A percentile compares a stretch with the other conserved stretches of the same genome.
Evolutionary conservation across 352 stramenopile species (phyloP).

Genomic region (Pythium phragmitis): DNA sequence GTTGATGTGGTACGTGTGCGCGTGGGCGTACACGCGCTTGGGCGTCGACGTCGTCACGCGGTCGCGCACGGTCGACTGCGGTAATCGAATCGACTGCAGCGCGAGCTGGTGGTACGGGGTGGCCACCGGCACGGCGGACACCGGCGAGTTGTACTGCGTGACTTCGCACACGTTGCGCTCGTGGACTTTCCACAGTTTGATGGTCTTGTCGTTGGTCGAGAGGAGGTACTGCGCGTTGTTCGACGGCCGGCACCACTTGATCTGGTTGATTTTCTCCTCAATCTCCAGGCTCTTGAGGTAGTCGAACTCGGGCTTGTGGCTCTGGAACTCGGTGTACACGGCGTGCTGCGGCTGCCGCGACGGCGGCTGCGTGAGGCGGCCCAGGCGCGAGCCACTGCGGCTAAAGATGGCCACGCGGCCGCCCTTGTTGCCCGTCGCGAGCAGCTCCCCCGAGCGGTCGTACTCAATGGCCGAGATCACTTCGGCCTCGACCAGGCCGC

Average conservation of each 20-base stretch:
- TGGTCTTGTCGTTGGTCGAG: slow-evolving; percentile 97
- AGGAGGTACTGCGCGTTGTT: slow-evolving; percentile 93
- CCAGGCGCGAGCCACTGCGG: slow-evolving; percentile 32
- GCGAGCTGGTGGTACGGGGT: slow-evolving; percentile 14
- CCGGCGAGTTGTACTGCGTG: slow-evolving; percentile 65
- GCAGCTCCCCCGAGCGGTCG: slow-evolving; percentile 87
- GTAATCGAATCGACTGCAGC: slow-evolving; percentile 47
- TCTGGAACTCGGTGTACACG: slow-evolving; percentile 94
- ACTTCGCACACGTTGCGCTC: slow-evolving; percentile 76
- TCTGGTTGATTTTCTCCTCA: slow-evolving; percentile 98
- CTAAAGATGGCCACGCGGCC: slow-evolving; percentile 91
- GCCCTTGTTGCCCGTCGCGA: slow-evolving; percentile 94
- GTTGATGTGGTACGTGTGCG: slow-evolving; percentile 98
- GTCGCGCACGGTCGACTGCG: slow-evolving; percentile 48
- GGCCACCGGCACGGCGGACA: neutral
- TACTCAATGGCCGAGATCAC: slow-evolving; percentile 96
- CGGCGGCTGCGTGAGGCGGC: slow-evolving; percentile 11
- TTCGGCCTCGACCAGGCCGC: slow-evolving; percentile 86
- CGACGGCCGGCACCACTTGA: slow-evolving; percentile 91
- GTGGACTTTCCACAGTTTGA: slow-evolving; percentile 96
- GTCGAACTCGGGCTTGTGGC: slow-evolving; percentile 97
- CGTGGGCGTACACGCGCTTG: slow-evolving; percentile 91
- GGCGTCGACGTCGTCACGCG: slow-evolving; percentile 71
- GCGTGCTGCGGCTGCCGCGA: slow-evolving; percentile 43
- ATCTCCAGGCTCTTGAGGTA: slow-evolving; percentile 98